phyloP scores from a whole-genome alignment of 345 rosid genomes.

The Gossypium rotundifolium region DNA sequence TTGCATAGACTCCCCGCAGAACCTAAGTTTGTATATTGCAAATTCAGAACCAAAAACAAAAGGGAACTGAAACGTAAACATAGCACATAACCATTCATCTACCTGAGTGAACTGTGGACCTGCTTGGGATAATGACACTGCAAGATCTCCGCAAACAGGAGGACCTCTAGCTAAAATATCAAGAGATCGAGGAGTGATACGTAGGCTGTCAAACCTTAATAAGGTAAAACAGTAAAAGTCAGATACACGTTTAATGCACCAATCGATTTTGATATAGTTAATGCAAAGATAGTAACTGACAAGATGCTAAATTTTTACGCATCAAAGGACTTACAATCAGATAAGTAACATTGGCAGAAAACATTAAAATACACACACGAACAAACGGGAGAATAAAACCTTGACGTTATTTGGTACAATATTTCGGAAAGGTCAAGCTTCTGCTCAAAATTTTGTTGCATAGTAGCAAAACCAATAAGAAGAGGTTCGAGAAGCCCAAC shows the following conservation, averaged over 20 bases:
- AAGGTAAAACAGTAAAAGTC: constrained; percentile 18
- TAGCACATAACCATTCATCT: constrained; percentile 17
- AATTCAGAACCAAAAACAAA: constrained; percentile 21
- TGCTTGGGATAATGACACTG: constrained; percentile 90
- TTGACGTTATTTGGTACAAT: constrained; percentile 90
- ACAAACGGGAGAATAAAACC: constrained; percentile 33
- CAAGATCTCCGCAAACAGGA: constrained; percentile 96
- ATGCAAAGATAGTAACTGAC: constrained; percentile 10
- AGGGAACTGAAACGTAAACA: background rate
- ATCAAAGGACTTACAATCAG: background rate
- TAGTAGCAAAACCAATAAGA: constrained; percentile 95
- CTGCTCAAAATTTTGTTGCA: constrained; percentile 94
- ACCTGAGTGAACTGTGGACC: constrained; percentile 99
- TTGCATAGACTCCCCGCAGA: constrained; percentile 76
- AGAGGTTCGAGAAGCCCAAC: constrained; percentile 98
- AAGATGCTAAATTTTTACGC: background rate
- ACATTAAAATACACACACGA: background rate
- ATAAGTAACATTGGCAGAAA: background rate
- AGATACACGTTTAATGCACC: constrained; percentile 14
- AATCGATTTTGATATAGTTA: constrained; percentile 8
- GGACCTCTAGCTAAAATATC: constrained; percentile 85
- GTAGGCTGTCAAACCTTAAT: constrained; percentile 89
- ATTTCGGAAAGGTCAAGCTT: constrained; percentile 85
- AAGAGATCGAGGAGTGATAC: constrained; percentile 90
- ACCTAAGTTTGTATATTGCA: constrained; percentile 43